Base-by-base conservation (phyloP, 2,329 filamentous ascomycete species). In the Diplodia scrobiculata region DNA sequence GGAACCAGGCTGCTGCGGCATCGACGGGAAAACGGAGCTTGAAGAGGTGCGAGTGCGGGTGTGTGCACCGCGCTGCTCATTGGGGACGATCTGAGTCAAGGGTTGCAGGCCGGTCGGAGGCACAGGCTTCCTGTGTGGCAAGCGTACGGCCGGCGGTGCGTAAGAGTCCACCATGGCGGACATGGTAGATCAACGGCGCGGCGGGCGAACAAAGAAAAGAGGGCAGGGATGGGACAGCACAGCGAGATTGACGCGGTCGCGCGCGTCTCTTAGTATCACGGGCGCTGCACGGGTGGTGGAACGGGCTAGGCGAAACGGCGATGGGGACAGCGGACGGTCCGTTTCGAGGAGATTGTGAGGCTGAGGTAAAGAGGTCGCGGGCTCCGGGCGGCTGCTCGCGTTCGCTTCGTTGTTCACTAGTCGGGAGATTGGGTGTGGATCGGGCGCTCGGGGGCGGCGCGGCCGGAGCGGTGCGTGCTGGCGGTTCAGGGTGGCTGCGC, bases 11-110 rank as follows among this genome's bases (percentile, higher is more conserved):
- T 55, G 52, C 9, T 67, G 65, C 45, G 48, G 70, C 62, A 63
- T 70, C 54, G n/a, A 67, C 63, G 47, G 68, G 74, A 72, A 77
- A 63, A 76, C 67, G 69, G 74, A 75, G 6, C 77, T 78, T 55
- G 75, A 78, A 41, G 76, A 75, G 32, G 77, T 78, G 32, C 77
- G 73, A 29, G 74, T 72, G 64, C 75, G 76, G 48, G 73, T 74
- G 69, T 79, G 77, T 17, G 53, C 10, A 38, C 70, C 71, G 52
- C 67, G 69, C 27, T 67, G 63, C n/a, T 67, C 51, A 59, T 73
- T 71, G 21, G 71, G 72, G 52, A 72, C 63, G 29, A 74, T 69
- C 59, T 64, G 68, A 59, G 63, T 68, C 66, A 67, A 53, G 60
- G 63, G 59, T 34, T 66, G 67, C 54, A 67, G 53, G 50, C 63